Evolutionary conservation across 1,284 basidiomycete species (phyloP).

Genomic region (Ustilago esculenta): DNA sequence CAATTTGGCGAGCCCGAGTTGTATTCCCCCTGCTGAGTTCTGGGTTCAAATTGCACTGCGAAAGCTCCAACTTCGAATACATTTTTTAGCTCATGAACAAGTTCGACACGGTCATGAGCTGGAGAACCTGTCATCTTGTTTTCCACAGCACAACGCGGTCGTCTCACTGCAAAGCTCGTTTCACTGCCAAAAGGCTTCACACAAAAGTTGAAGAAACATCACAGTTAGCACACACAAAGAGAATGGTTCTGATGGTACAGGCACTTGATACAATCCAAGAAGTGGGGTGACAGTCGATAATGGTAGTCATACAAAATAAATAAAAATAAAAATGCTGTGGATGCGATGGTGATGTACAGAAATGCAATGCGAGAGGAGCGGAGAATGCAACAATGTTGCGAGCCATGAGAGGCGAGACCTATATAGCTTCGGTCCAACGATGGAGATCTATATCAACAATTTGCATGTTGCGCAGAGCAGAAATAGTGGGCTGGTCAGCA

Average conservation of each 20-base stretch:
- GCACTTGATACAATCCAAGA: slow-evolving; percentile 12
- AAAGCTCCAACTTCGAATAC: neutral
- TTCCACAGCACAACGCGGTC: too few relatives aligned
- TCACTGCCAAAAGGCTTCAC: too few relatives aligned
- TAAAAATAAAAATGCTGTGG: slow-evolving; percentile 10
- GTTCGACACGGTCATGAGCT: too few relatives aligned
- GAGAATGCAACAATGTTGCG: neutral
- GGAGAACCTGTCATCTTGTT: too few relatives aligned
- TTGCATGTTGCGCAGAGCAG: slow-evolving; percentile 5
- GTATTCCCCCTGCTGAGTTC: too few relatives aligned
- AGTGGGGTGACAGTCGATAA: neutral
- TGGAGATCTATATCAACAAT: slow-evolving; percentile 28
- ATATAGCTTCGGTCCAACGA: too few relatives aligned
- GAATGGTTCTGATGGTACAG: neutral
- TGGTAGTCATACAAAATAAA: slow-evolving; percentile 11
- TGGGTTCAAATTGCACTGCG: neutral
- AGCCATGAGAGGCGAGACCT: too few relatives aligned
- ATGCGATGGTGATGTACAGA: slow-evolving; percentile 25
- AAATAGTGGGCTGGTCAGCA: slow-evolving; percentile 5
- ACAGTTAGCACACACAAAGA: neutral
- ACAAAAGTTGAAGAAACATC: too few relatives aligned
- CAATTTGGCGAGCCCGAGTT: neutral
- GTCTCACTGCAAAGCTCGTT: too few relatives aligned
- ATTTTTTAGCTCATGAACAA: too few relatives aligned
- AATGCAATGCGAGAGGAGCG: slow-evolving; percentile 28